Evolutionary conservation across 2,329 filamentous ascomycete species (phyloP), one percentile per base, ranked within the genome.

Genomic region (Aureobasidium sp.): DNA sequence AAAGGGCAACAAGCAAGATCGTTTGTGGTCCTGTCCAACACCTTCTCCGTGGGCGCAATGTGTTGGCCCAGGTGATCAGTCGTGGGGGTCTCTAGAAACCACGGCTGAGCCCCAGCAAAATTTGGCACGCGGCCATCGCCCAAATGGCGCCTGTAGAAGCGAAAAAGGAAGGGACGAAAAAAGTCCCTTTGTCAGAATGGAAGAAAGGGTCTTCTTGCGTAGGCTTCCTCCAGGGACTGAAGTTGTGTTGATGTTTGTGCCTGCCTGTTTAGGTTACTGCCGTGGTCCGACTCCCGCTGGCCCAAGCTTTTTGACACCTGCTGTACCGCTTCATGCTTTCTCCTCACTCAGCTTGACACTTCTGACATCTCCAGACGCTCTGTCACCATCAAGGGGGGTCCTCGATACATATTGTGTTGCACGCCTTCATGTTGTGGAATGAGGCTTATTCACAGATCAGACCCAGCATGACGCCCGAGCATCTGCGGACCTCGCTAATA

Each of bases 41-140:
- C 41, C 27, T 8, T 46, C 5, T 37, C 20, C 26, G 43, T 32
- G n/a, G 26, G 13, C 34, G 55, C 32, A 37, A 20, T 37, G 29
- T 37, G 55, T 59, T 34, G 55, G 37, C 29, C 27, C 53, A 17
- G 55, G 43, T 59, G 41, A 36, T 59, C 32, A 55, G 34, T 39
- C 41, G 41, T 29, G 24, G 20, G 36, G 51, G 26, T 24, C 29
- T 24, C 43, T 50, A 59, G 34, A 50, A n/a, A 15, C 56, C 39
- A 34, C 36, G 47, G 37, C 36, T 13, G 47, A 51, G 57, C 46
- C 26, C 57, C 46, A 61, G 46, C 36, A 52, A 20, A 9, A 51
- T 44, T 52, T n/a, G 57, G 27, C 57, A 61, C 43, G 46, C 47
- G 29, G 57, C 47, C 57, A 61, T 61, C 17, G 57, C 57, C 47